A percentile compares a stretch with the other conserved stretches of the same genome.
Conservation (phyloP, 306 rosid genomes). For the Myrica gale region DNA sequence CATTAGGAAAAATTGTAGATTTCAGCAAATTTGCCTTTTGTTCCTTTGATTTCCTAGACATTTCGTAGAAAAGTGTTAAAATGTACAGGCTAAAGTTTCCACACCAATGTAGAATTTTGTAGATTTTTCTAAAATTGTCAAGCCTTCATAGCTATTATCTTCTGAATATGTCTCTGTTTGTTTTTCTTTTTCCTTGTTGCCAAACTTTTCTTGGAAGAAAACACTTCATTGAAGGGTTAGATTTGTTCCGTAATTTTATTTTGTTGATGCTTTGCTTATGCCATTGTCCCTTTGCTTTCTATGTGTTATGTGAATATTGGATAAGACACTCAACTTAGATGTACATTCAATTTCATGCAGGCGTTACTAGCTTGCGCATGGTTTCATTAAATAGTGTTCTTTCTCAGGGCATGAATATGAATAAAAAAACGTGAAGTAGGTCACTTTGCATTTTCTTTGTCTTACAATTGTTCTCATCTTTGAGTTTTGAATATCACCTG, state of each 20-base stretch:
- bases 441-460: constrained; percentile 21
- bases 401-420: constrained; percentile 81
- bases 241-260: background rate
- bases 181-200: background rate
- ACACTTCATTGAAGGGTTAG: background rate
- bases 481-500: constrained; percentile 14
- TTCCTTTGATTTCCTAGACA: background rate
- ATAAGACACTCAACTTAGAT: background rate
- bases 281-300: background rate
- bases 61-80: background rate
- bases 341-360: constrained; percentile 39
- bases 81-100: too few species aligned
- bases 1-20: background rate
- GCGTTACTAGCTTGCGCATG: constrained; percentile 50
- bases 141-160: background rate
- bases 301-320: background rate
- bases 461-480: constrained; percentile 4
- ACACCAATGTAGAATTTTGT: background rate
- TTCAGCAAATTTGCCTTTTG: background rate
- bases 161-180: background rate
- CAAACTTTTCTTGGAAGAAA: background rate
- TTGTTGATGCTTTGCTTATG: background rate
- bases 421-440: constrained; percentile 87
- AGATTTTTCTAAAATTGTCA: background rate
- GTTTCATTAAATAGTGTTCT: constrained; percentile 66